phyloP scores from a whole-genome alignment of 1,139 yeast species.

The Fermentozyma sake region DNA sequence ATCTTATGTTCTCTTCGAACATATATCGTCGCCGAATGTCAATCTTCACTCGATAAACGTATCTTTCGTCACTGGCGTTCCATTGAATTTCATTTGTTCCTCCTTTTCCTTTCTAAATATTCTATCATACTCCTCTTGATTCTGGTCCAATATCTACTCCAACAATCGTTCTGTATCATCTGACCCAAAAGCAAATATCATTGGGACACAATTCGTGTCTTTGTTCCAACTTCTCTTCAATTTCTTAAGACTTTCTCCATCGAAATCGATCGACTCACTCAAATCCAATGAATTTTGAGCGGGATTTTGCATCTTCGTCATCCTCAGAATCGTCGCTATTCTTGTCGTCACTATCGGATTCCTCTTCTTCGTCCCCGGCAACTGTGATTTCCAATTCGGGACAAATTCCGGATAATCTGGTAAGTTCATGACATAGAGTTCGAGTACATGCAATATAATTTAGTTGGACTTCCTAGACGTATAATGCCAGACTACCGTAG shows the following conservation, averaged over 20 bases:
- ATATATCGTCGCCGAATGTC: conserved; percentile 57
- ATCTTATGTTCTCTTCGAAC: conserved; percentile 44
- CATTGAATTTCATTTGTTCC: conserved; percentile 74
- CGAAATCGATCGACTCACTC: conserved; percentile 54
- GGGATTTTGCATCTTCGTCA: conserved; percentile 43
- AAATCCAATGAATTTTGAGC: conserved; percentile 43
- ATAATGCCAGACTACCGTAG: no score
- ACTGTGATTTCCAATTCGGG: conserved; percentile 49
- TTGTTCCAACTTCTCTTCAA: conserved; percentile 58
- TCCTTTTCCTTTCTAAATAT: conserved; percentile 55
- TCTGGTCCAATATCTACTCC: conserved; percentile 47
- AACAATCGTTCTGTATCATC: conserved; percentile 73
- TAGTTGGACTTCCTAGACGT: no score
- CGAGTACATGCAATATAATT: conserved; percentile 52
- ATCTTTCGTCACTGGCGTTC: conserved; percentile 77
- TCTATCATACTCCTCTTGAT: conserved; percentile 56
- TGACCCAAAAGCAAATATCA: conserved; percentile 74
- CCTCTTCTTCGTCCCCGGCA: conserved; percentile 33
- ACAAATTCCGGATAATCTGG: conserved; percentile 65
- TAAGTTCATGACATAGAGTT: conserved; percentile 62
- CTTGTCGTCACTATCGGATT: conserved; percentile 37
- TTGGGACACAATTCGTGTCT: conserved; percentile 77
- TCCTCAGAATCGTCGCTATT: conserved; percentile 42
- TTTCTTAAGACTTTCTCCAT: conserved; percentile 37
- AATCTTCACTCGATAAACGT: conserved; percentile 67